A percentile compares a stretch with the other conserved stretches of the same genome.
These are phyloP conservation scores for Lenwebbia sp. DNA, from an alignment of 345 rosid species.

Conservation along the genomic window DNA sequence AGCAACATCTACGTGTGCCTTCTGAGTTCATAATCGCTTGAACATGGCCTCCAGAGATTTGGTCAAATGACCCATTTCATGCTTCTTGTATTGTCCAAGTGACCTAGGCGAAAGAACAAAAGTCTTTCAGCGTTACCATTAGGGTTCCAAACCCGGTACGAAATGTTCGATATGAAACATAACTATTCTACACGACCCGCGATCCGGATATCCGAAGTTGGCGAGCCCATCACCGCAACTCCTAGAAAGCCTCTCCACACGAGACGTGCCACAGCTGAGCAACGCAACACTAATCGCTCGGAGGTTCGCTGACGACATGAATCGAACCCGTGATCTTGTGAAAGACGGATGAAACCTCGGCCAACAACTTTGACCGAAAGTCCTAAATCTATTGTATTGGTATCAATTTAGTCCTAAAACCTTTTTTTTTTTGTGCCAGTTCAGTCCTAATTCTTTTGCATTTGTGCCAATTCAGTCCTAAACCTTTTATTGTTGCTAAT, in stretches of 20 bases:
- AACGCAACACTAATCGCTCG: not conserved
- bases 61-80: not conserved
- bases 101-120: not conserved
- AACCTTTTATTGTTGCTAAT: no score
- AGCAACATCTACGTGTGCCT: not conserved
- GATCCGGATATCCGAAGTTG: not conserved
- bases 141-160: accelerated
- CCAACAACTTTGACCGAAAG: not conserved
- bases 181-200: not conserved
- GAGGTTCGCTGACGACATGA: not conserved
- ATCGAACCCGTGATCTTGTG: not conserved
- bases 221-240: not conserved
- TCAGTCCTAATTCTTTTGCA: no score
- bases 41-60: not conserved
- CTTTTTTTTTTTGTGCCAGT: no score
- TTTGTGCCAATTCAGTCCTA: no score
- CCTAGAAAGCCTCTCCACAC: not conserved
- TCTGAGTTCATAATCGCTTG: no score
- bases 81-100: not conserved
- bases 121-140: not conserved
- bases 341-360: not conserved
- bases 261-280: not conserved
- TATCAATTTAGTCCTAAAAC: no score
- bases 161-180: not conserved
- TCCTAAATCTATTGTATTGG: no score